Evolutionary conservation across 2,329 filamentous ascomycete genomes (phyloP), one percentile per base, ranked within the genome.

Genomic region (Arthrocladium fulminans): DNA sequence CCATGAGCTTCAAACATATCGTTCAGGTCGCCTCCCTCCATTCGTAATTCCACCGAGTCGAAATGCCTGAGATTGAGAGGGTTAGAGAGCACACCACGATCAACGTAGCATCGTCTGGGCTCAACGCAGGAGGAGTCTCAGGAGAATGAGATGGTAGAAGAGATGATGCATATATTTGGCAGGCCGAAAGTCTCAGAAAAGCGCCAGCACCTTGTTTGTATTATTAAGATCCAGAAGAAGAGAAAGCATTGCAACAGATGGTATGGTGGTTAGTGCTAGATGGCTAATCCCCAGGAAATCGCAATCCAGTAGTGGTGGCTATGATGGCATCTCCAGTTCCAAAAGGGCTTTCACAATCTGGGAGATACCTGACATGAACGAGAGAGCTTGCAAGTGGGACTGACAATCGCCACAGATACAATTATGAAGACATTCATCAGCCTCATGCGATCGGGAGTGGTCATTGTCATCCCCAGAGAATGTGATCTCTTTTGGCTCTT

Each of bases 151-250:
- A 66, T 51, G 12, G 20, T 46, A 17, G 65, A 50, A 0, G 61
- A 63, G 49, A 64, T 60, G 47, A 65, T 61, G 45, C 64, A 66
- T 1, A 66, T 59, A 1, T 59, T 60, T 27, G 57, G 53, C 17
- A 63, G 59, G 24, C 86, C 86, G 57, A 74, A 78, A 30, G 85
- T 70, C 67, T 90, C 86, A 1, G 80, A 85, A 3, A 88, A 67
- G 85, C 1, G 84, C 84, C 72, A 83, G 86, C 13, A 88, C 70
- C 0, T n/a, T n/a, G n/a, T n/a, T n/a, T n/a, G n/a, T n/a, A n/a
- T n/a, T n/a, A n/a, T n/a, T n/a, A n/a, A n/a, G n/a, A n/a, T n/a
- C n/a, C n/a, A n/a, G n/a, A n/a, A n/a, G n/a, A n/a, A n/a, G n/a
- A n/a, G n/a, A n/a, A n/a, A n/a, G n/a, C n/a, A n/a, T n/a, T n/a